Evolutionary conservation across 495 filamentous ascomycete species (phyloP), one percentile per base, ranked within the genome.

Genomic region (Hyaloscypha hepaticicola): DNA sequence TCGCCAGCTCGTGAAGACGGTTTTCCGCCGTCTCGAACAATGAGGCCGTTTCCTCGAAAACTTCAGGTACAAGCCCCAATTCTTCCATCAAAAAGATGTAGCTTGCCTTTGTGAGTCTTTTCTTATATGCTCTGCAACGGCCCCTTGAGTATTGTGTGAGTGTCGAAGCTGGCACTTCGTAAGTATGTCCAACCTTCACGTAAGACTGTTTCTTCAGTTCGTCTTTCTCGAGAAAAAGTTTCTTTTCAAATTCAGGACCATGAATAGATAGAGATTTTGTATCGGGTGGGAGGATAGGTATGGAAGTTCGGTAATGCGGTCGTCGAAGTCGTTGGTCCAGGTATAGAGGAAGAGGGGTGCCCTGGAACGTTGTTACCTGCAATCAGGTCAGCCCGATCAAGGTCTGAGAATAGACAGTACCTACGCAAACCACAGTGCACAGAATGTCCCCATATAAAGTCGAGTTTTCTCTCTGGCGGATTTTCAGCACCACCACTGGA

Each of bases 381-480:
- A n/a, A n/a, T n/a, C 41, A 8, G 7, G 16, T 69, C n/a, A 69
- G 61, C 22, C 19, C 19, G 38, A 55, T 26, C 28, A 55, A 5
- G 0, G 6, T 29, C 21, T 8, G 33, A 29, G 3, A 26, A 58
- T 9, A 21, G 2, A 21, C 21, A 22, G 41, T 28, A 64, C 51
- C n/a, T 61, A 69, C 66, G 38, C 50, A 58, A 24, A 38, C 66
- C 4, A 69, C 41, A 27, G 28, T 29, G 55, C 66, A 69, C 12
- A 69, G 22, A 11, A 61, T 3, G 52, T 69, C 66, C 7, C 58
- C 58, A 21, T 5, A 8, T 0, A 26, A 29, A 34, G 5, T 52
- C 45, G 66, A 64, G 12, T 27, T 34, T 29, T 58, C 26, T 11
- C 38, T 56, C 29, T 65, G 56, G 3, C 14, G 12, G 21, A 68